Percentiles rank a stretch among this genome's conserved stretches.
phyloP scores from a whole-genome alignment of 495 filamentous ascomycete species.

The Annulohypoxylon maeteangense region DNA sequence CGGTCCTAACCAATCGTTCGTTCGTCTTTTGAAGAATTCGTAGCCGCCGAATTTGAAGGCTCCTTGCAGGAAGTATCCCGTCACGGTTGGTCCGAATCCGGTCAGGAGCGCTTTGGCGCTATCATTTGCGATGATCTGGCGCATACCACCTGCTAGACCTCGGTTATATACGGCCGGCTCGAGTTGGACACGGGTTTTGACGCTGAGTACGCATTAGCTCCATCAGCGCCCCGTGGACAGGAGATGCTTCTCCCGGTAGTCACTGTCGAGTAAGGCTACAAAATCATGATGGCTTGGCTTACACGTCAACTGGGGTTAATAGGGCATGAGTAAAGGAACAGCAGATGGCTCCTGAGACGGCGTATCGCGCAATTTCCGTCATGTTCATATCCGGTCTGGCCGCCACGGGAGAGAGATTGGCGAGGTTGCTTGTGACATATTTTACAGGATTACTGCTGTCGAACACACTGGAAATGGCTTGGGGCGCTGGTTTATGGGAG shows the following conservation, averaged over 20 bases:
- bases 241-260: conserved; percentile 7
- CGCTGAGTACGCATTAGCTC: conserved; percentile 56
- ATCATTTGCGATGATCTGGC: conserved; percentile 72
- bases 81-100: conserved; percentile 75
- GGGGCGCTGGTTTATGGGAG: conserved; percentile 24
- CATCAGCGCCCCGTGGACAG: conserved; percentile 2
- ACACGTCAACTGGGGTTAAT: conserved; percentile 89
- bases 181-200: conserved; percentile 81
- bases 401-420: conserved; percentile 26
- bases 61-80: conserved; percentile 81
- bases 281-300: conserved; percentile 64
- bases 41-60: conserved; percentile 84
- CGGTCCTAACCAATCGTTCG: conserved; percentile 71
- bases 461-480: conserved; percentile 30
- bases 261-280: conserved; percentile 23
- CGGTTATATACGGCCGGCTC: conserved; percentile 76
- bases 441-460: conserved; percentile 39
- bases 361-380: conserved; percentile 66
- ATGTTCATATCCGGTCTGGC: conserved; percentile 23
- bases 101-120: conserved; percentile 77
- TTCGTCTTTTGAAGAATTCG: conserved; percentile 79
- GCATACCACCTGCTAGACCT: conserved; percentile 75
- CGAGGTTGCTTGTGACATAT: conserved; percentile 35
- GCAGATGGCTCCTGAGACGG: conserved; percentile 84
- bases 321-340: conserved; percentile 86